Evolutionary conservation across 73 alveolate species (phyloP).

Genomic region (Paramecium primaurelia): DNA sequence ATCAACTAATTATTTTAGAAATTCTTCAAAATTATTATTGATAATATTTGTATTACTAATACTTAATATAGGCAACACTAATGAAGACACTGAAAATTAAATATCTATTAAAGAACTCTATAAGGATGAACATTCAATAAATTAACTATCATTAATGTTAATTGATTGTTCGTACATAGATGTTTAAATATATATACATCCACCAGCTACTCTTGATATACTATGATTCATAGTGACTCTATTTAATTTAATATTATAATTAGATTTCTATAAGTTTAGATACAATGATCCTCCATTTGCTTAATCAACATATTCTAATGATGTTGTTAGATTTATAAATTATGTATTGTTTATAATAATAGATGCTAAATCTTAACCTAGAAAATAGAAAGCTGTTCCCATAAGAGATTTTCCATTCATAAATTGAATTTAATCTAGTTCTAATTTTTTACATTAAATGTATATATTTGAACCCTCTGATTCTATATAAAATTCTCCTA

Average conservation of each 20-base stretch:
- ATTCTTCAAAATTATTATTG: background rate
- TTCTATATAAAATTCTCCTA: background rate
- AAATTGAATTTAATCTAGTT: background rate
- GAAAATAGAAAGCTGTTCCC: background rate
- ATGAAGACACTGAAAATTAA: background rate
- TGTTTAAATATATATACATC: background rate
- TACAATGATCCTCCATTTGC: background rate
- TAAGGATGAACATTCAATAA: background rate
- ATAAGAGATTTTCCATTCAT: background rate
- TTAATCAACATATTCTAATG: background rate
- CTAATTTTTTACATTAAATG: background rate
- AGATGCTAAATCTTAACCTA: background rate
- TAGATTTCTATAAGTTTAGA: background rate
- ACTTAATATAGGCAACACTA: background rate
- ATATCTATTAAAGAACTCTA: background rate
- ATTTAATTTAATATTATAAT: background rate
- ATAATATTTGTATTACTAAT: background rate
- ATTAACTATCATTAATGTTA: background rate
- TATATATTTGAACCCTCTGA: background rate
- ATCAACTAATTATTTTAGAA: background rate
- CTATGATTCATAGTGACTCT: background rate
- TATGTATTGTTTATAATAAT: background rate
- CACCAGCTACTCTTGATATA: background rate
- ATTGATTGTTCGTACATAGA: background rate
- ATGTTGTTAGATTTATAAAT: background rate